Evolutionary conservation across 2,329 filamentous ascomycete genomes (phyloP).

Genomic region (Colletotrichum phormii): DNA sequence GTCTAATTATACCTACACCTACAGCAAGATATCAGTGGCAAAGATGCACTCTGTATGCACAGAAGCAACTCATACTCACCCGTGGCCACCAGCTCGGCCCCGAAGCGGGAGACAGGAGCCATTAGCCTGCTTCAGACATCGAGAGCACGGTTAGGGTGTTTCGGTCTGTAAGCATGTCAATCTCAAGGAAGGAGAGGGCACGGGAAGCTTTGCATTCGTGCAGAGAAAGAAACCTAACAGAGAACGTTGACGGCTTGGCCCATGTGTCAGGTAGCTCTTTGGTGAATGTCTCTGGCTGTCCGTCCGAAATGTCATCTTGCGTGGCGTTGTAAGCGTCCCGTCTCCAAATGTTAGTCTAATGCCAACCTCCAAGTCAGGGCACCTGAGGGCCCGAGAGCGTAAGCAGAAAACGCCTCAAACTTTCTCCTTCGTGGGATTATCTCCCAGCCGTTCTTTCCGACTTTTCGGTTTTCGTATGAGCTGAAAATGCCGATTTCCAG

Average conservation of each 20-base stretch:
- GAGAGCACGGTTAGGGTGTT: slow-evolving; percentile 19
- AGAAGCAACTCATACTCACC: neutral
- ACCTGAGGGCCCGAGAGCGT: neutral
- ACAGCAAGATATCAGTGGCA: neutral
- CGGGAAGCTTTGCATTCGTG: no score
- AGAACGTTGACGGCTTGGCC: neutral
- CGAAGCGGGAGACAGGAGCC: neutral
- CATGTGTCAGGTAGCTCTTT: slow-evolving; percentile 14
- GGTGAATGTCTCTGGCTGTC: neutral
- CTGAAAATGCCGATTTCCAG: neutral
- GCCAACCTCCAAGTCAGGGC: neutral
- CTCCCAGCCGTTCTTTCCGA: neutral
- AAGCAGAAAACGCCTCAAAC: neutral
- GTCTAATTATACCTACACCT: neutral
- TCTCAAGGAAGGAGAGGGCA: neutral
- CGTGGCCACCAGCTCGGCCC: slow-evolving; percentile 18
- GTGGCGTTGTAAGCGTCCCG: slow-evolving; percentile 12
- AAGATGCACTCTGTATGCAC: neutral
- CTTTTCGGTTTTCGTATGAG: neutral
- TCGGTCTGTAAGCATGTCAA: neutral
- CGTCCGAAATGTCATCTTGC: slow-evolving; percentile 10
- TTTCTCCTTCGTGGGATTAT: neutral
- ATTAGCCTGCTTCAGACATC: slow-evolving; percentile 23
- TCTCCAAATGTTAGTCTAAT: neutral
- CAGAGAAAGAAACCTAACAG: neutral